phyloP scores from a whole-genome alignment of 163 green algal genomes.

The Chlorella variabilis region DNA sequence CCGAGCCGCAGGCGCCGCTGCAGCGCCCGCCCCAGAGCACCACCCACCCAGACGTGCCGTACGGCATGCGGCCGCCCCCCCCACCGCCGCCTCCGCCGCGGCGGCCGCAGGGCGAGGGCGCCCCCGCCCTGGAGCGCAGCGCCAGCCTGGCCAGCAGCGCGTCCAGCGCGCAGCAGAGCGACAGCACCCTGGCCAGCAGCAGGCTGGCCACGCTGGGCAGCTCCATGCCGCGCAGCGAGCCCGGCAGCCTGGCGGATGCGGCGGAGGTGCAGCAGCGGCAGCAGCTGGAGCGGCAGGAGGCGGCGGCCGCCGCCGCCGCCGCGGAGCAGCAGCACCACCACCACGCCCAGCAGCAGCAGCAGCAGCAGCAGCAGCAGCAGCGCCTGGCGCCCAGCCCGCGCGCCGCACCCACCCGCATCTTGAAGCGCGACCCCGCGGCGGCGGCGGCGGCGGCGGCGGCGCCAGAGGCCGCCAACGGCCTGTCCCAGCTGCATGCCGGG shows the following conservation, averaged over 20 bases:
- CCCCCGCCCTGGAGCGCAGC: conserved; percentile 8
- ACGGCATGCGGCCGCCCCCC: conserved; percentile 2
- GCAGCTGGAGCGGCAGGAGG: conserved; percentile 1
- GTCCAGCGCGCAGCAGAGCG: conserved; percentile 27
- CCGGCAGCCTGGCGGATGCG: conserved; percentile 16
- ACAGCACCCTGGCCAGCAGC: conserved; percentile 26
- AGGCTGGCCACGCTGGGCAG: conserved; percentile 32
- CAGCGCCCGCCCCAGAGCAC: not conserved
- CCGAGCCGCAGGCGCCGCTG: not conserved
- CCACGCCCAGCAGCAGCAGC: no score
- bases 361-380: not conserved
- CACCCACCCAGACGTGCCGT: not conserved
- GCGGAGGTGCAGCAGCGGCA: conserved; percentile 20
- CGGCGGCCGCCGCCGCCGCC: not conserved
- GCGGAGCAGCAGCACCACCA: not conserved
- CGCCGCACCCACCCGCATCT: not conserved
- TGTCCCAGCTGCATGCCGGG: not conserved
- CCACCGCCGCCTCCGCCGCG: not conserved
- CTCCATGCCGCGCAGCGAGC: conserved; percentile 30
- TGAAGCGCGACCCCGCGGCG: not conserved
- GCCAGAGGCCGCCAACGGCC: not conserved
- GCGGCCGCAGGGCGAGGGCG: not conserved
- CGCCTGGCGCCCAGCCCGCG: not conserved
- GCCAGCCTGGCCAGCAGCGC: conserved; percentile 16
- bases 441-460: not conserved